phyloP scores from a whole-genome alignment of 2,329 filamentous ascomycete species.

The Sporothrix mexicana region DNA sequence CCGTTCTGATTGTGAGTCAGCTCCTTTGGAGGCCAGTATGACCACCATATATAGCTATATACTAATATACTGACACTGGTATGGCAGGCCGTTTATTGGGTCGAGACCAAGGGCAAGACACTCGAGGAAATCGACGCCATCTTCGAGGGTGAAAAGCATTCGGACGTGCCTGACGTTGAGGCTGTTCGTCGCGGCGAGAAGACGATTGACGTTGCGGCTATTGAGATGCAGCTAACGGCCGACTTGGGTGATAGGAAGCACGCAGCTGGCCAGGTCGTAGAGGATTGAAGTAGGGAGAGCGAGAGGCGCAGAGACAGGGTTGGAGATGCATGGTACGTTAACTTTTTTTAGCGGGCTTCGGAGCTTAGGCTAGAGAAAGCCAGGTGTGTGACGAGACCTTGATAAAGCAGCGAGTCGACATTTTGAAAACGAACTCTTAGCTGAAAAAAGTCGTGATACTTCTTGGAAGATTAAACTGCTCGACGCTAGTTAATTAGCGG shows the following conservation, averaged over 20 bases:
- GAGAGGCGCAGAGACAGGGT: neutral
- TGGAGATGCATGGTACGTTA: neutral
- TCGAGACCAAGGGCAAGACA: slow-evolving; percentile 49
- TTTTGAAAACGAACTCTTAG: too few relatives aligned
- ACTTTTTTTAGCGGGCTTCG: too few relatives aligned
- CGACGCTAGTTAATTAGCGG: neutral
- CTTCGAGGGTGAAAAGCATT: slow-evolving; percentile 47
- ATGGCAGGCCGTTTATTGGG: slow-evolving; percentile 44
- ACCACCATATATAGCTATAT: slow-evolving; percentile 4
- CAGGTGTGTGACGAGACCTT: too few relatives aligned
- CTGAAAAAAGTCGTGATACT: too few relatives aligned
- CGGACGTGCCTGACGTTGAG: slow-evolving; percentile 42
- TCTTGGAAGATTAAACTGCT: too few relatives aligned
- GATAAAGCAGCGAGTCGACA: too few relatives aligned
- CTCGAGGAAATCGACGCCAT: slow-evolving; percentile 48
- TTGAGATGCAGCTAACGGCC: slow-evolving; percentile 38
- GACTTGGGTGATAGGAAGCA: slow-evolving; percentile 23
- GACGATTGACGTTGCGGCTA: slow-evolving; percentile 37
- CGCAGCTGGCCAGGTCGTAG: neutral
- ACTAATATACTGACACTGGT: neutral
- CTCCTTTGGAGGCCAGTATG: neutral
- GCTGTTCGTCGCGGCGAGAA: slow-evolving; percentile 40
- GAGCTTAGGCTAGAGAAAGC: too few relatives aligned
- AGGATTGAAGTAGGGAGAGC: neutral
- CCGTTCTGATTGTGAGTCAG: slow-evolving; percentile 47